A percentile compares a stretch with the other conserved stretches of the same genome.
Evolutionary conservation across 116 monocot genomes (phyloP).

Genomic region (Iris pallida): DNA sequence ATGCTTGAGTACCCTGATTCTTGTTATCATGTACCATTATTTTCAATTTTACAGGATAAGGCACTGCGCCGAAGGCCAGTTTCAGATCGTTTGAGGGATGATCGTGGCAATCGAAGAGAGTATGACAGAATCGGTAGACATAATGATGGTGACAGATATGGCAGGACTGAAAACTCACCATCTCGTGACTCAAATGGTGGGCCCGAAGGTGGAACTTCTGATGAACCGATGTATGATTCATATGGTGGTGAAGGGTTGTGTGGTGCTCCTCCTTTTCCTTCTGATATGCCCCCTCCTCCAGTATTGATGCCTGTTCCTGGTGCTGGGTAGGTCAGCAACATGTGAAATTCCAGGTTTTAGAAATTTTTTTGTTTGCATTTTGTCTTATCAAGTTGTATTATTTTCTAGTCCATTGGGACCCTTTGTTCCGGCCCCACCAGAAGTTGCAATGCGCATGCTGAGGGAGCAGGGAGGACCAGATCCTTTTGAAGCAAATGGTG

Average conservation of each 20-base stretch:
- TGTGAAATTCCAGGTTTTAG: background rate
- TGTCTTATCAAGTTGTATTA: background rate
- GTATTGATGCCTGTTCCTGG: constrained; percentile 95
- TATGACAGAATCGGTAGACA: constrained; percentile 33
- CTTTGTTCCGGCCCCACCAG: constrained; percentile 96
- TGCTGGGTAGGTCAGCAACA: constrained; percentile 59
- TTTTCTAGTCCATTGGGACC: constrained; percentile 76
- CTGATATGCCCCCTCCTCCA: constrained; percentile 66
- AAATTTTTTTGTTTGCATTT: background rate
- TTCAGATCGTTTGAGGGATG: constrained; percentile 65
- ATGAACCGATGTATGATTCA: constrained; percentile 53
- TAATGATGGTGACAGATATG: constrained; percentile 38
- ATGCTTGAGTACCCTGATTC: background rate
- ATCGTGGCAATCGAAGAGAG: constrained; percentile 68
- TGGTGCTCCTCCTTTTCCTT: constrained; percentile 50
- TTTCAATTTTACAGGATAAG: constrained; percentile 28
- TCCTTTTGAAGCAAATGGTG: constrained; percentile 62
- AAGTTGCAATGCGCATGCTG: constrained; percentile 94
- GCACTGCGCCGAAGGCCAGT: constrained; percentile 42
- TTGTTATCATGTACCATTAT: background rate
- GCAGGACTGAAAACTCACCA: constrained; percentile 44
- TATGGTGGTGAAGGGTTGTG: constrained; percentile 57
- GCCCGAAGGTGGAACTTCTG: constrained; percentile 4
- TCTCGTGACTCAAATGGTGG: constrained; percentile 40
- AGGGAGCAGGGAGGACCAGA: constrained; percentile 81